Evolutionary conservation across 306 rosid genomes (phyloP), one percentile per base, ranked within the genome.

Genomic region (Malus sylvestris): DNA sequence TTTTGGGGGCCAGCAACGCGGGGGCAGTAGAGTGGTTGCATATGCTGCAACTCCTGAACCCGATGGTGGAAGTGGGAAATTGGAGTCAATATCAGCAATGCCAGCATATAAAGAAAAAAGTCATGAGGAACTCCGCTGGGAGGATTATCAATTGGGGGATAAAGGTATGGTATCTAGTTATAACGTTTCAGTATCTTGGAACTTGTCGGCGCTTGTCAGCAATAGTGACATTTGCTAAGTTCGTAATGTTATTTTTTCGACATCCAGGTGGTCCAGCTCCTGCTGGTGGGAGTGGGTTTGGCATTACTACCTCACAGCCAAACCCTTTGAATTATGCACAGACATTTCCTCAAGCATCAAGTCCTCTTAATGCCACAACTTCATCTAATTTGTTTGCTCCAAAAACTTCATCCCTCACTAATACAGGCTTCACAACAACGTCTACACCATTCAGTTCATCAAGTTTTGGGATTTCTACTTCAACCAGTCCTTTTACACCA

Each of bases 121-220:
- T 82, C 99, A 95, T 0, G 99, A 95, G 77, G 99, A 96, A 86
- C 88, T 92, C 63, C 86, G 97, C 86, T 96, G 98, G 98, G 98
- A 96, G 80, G 99, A 96, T 84, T 88, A 96, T 87, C 98, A 96
- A 78, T 29, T 76, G 81, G 96, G 96, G 75, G 99, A 92, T 72
- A 96, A 96, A 87, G 96, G 99, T 92, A 5, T 0, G 5, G 5
- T 29, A 12, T 59, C 32, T 51, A 10, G 19, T 22, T 45, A 68
- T 38, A 71, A 40, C 19, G 30, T 67, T 9, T 67, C 55, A 61
- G 40, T 53, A 32, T 12, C n/a, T 45, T n/a, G 23, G 14, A 33
- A 42, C 23, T 38, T 76, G 51, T 35, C 44, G 8, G 27, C n/a
- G 40, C 29, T 76, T 46, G 14, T 66, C 13, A 23, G 73, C 61